Base-by-base conservation (phyloP, 2,329 filamentous ascomycete species). In the Xylaria polymorpha region DNA sequence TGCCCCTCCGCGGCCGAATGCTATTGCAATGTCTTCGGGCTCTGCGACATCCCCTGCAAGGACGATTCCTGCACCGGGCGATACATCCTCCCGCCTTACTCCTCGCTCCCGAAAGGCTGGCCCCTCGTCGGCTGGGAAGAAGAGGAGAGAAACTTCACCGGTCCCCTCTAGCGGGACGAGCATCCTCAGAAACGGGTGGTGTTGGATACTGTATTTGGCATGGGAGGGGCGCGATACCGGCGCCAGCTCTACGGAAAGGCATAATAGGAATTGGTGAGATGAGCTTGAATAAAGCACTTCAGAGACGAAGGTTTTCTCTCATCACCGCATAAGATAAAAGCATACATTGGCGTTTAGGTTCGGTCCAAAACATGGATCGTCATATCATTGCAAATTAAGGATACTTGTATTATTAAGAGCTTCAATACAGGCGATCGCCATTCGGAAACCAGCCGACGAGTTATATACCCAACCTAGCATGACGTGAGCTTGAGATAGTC, bases 11-110 rank as follows among this genome's bases (percentile, higher is more conserved):
- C 88, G 1, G 79, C 82, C 55, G 85, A 87, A 9, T 92, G 90
- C 76, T 92, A 92, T 77, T 92, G 90, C 79, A 87, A 89, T 48
- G 84, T 88, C 18, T 92, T 89, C 73, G 90, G 90, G 0, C 73
- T 90, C 32, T 92, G 90, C 77, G 75, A 81, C 59, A 64, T 83
- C 44, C 73, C 79, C 14, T 84, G 82, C 74, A 77, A 81, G 1
- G 75, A 80, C 20, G 80, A 82, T 25, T 82, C 81, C 32, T 92
- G 90, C 74, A 79, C 84, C 4, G 84, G 84, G 2, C 85, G 88
- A 66, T 92, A 91, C 75, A 81, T 80, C 2, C 81, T 91, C 7
- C 90, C 90, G 2, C 84, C 83, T 0, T 90, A 79, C 71, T 84
- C 88, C 0, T 84, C 81, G 1, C 79, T 92, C 8, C 90, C 90